A percentile compares a stretch with the other conserved stretches of the same genome.
These are phyloP conservation scores for Straminergon stramineum DNA, from an alignment of 225 moss, liverwort and hornwort species.

Conservation along the genomic window DNA sequence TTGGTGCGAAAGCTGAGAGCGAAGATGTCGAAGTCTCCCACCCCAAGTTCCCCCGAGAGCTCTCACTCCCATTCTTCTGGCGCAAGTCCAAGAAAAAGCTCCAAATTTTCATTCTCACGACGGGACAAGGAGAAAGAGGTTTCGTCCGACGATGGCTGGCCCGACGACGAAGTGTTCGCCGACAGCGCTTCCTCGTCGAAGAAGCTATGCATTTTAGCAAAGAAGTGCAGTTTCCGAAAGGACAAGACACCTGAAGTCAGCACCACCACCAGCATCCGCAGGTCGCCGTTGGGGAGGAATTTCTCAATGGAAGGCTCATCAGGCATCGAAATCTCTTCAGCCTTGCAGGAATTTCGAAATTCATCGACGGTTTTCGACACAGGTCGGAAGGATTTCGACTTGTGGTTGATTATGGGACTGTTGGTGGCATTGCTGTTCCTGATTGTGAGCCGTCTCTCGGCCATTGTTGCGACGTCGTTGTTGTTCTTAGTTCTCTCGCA, in stretches of 20 bases:
- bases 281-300: conserved; percentile 17
- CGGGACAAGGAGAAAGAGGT: conserved; percentile 15
- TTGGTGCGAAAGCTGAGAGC: conserved; percentile 21
- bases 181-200: not conserved
- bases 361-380: not conserved
- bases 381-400: conserved; percentile 1
- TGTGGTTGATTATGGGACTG: conserved; percentile 20
- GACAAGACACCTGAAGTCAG: conserved; percentile 8
- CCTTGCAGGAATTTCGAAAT: not conserved
- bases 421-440: conserved; percentile 32
- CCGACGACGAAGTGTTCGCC: conserved; percentile 20
- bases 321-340: not conserved
- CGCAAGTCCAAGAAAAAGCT: not conserved
- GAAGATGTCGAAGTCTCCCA: conserved; percentile 11
- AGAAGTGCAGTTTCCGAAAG: conserved; percentile 18
- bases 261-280: not conserved
- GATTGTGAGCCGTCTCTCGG: conserved; percentile 28
- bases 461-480: conserved; percentile 32
- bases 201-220: not conserved
- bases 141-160: conserved; percentile 20
- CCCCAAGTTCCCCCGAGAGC: not conserved
- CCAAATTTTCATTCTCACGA: conserved; percentile 6
- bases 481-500: conserved; percentile 28
- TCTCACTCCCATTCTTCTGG: not conserved
- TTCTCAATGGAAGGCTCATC: not conserved